Base-by-base conservation (phyloP, 495 filamentous ascomycete genomes). In the Penicillium simplicissimum region DNA sequence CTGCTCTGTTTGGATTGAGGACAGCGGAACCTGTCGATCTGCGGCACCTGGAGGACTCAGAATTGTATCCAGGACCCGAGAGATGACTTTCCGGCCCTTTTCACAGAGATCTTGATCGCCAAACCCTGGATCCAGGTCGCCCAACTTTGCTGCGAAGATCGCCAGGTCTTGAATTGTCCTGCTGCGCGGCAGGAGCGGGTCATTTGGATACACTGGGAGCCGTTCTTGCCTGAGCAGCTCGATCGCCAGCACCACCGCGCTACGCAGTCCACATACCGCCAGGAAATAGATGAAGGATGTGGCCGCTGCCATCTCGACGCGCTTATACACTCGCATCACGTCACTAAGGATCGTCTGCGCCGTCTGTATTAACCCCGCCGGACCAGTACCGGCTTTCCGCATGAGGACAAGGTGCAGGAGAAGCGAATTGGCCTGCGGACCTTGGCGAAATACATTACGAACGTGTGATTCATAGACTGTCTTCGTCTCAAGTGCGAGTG, bases 311-410 rank as follows among this genome's bases (percentile, higher is more conserved):
- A 28, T 42, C 17, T 55, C 52, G 14, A 42, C 52, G 14, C 31
- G 33, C n/a, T 55, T 55, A 25, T 55, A 55, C 35, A 55, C 17
- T n/a, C 52, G 52, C 52, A 55, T 55, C 52, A 55, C 52, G 15
- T 55, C 21, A 31, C 52, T 55, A 4, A 55, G 36, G 35, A 55
- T 55, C 3, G 35, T 38, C 14, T 55, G 52, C 25, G 52, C 52
- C 36, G 35, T 38, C 23, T 42, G 52, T 25, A 55, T 55, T 13
- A 55, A 40, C 28, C 37, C 52, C 6, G 52, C 52, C 33, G 52
- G 52, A 34, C 52, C 52, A 7, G 52, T 55, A 28, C 36, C 52
- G n/a, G 52, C 52, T 42, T 55, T 55, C 15, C 25, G 52, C 52
- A 55, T 55, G 9, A 55, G 52, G 28, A 55, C 52, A 15, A 35